Percentiles rank a stretch among this genome's conserved stretches.
phyloP scores from a whole-genome alignment of 2,329 filamentous ascomycete genomes.

The Chaetomiaceae sp. region DNA sequence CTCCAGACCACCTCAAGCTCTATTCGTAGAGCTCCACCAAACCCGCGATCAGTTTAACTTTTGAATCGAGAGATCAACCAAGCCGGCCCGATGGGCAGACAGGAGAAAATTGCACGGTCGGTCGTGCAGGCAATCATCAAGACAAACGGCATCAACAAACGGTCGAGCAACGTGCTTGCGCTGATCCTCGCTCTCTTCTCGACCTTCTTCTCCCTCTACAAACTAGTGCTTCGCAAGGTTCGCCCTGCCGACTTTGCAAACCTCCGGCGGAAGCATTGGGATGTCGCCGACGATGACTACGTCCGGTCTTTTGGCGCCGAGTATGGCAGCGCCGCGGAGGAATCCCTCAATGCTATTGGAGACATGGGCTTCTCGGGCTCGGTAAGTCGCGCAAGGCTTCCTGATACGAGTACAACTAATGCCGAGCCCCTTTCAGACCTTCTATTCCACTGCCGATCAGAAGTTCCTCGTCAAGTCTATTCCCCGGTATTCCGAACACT shows the following conservation, averaged over 20 bases:
- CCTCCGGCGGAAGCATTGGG: slow-evolving; percentile 42
- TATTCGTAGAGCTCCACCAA: neutral
- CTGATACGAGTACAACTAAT: neutral
- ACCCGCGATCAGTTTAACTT: no score
- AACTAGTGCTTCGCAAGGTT: slow-evolving; percentile 44
- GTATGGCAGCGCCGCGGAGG: slow-evolving; percentile 42
- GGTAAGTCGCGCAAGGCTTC: slow-evolving; percentile 31
- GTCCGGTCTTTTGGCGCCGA: slow-evolving; percentile 36
- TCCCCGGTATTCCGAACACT: slow-evolving; percentile 64
- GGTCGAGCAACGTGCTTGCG: slow-evolving; percentile 33
- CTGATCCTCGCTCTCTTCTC: slow-evolving; percentile 41
- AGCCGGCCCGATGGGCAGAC: slow-evolving; percentile 26
- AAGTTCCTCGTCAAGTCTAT: slow-evolving; percentile 69
- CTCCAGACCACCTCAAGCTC: no score
- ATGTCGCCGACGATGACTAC: slow-evolving; percentile 38
- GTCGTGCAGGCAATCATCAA: slow-evolving; percentile 37
- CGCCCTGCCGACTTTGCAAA: slow-evolving; percentile 46
- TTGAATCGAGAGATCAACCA: no score
- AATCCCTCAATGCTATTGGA: slow-evolving; percentile 52
- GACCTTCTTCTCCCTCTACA: slow-evolving; percentile 50
- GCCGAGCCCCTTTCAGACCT: slow-evolving; percentile 47
- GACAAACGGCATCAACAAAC: slow-evolving; percentile 28
- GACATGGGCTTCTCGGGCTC: slow-evolving; percentile 73
- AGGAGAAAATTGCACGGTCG: slow-evolving; percentile 37
- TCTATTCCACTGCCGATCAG: slow-evolving; percentile 63